These are phyloP conservation scores for Leccinum subgranulosum DNA, from an alignment of 768 basidiomycete genomes.

Conservation along the genomic window DNA sequence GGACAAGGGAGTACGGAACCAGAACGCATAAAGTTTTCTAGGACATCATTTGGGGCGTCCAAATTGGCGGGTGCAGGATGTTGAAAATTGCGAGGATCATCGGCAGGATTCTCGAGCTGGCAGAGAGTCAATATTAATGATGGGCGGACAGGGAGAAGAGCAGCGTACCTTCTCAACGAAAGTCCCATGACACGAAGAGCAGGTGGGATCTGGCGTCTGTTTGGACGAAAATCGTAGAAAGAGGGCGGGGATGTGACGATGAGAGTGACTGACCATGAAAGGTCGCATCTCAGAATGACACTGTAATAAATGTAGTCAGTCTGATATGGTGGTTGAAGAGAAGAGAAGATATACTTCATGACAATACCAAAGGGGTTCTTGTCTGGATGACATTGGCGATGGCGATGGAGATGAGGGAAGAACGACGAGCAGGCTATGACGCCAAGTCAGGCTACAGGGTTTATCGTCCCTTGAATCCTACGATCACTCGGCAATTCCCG, in stretches of 20 bases:
- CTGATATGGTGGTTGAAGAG: background rate
- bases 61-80: conserved; percentile 29
- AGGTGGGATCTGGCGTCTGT: conserved; percentile 78
- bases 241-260: background rate
- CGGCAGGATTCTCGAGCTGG: conserved; percentile 71
- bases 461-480: background rate
- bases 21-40: conserved; percentile 51
- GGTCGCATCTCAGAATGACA: conserved; percentile 89
- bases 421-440: conserved; percentile 1
- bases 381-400: conserved; percentile 54
- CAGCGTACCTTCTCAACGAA: conserved; percentile 72
- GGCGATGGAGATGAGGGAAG: conserved; percentile 7
- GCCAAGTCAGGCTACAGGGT: background rate
- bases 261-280: conserved; percentile 57
- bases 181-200: conserved; percentile 74
- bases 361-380: conserved; percentile 71
- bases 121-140: conserved; percentile 7
- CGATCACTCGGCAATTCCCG: conserved; percentile 11
- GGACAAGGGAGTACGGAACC: conserved; percentile 12
- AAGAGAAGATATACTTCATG: conserved; percentile 49
- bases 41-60: conserved; percentile 30
- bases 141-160: background rate
- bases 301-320: conserved; percentile 39
- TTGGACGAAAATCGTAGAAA: conserved; percentile 5
- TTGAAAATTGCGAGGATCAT: conserved; percentile 74